These are phyloP conservation scores for Choiromyces venosus DNA, from an alignment of 495 filamentous ascomycete genomes.

Conservation along the genomic window DNA sequence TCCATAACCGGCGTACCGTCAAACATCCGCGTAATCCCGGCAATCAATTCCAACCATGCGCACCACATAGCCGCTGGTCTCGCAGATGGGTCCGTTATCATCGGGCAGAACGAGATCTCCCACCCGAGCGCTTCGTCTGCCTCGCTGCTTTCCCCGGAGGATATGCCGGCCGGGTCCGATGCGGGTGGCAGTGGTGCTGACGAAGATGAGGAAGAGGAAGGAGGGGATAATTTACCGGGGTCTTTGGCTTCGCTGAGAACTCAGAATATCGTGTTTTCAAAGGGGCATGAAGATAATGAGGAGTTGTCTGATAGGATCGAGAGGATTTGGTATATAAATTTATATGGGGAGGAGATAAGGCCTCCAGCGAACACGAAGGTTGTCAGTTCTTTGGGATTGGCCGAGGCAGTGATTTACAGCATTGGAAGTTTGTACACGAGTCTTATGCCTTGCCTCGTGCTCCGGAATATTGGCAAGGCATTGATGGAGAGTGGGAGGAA, in stretches of 20 bases:
- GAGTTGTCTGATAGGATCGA: slow-evolving; percentile 71
- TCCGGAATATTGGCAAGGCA: slow-evolving; percentile 58
- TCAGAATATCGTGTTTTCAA: slow-evolving; percentile 73
- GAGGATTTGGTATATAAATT: slow-evolving; percentile 94
- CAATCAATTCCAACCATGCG: slow-evolving; percentile 88
- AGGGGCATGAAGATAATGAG: slow-evolving; percentile 53
- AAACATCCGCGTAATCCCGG: slow-evolving; percentile 72
- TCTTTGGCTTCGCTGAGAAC: slow-evolving; percentile 71
- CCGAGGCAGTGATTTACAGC: slow-evolving; percentile 73
- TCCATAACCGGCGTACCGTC: slow-evolving; percentile 73
- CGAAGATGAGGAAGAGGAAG: slow-evolving; percentile 42
- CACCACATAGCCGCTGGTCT: slow-evolving; percentile 87
- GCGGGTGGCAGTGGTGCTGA: slow-evolving; percentile 37
- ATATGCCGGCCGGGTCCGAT: slow-evolving; percentile 30
- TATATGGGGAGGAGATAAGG: slow-evolving; percentile 84
- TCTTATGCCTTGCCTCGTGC: slow-evolving; percentile 69
- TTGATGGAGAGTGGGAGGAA: slow-evolving; percentile 41
- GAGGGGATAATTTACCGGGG: slow-evolving; percentile 86
- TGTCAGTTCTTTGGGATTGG: slow-evolving; percentile 56
- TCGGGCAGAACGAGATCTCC: slow-evolving; percentile 86
- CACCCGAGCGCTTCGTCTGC: slow-evolving; percentile 56
- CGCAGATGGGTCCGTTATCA: slow-evolving; percentile 68
- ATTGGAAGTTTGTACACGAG: slow-evolving; percentile 83
- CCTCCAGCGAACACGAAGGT: slow-evolving; percentile 75
- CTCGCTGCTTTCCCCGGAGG: slow-evolving; percentile 11